A percentile compares a stretch with the other conserved stretches of the same genome.
Evolutionary conservation across 1,284 basidiomycete genomes (phyloP).

Genomic region (Quambalaria eucalypti): DNA sequence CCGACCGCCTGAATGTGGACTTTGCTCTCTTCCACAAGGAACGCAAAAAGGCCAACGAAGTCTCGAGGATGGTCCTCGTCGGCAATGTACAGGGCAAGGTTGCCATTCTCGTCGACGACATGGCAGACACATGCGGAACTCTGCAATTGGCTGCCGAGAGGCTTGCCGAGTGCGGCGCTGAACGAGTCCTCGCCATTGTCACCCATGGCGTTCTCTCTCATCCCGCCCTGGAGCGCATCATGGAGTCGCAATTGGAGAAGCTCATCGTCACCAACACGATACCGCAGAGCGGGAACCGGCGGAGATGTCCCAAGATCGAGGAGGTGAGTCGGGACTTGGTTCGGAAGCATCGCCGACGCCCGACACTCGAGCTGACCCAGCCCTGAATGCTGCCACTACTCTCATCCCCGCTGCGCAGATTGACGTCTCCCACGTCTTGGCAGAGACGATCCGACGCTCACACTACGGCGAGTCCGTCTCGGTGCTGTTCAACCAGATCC

Average conservation of each 20-base stretch:
- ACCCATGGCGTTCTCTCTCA: slow-evolving; percentile 95
- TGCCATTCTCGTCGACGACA: slow-evolving; percentile 98
- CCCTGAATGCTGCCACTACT: too few species aligned
- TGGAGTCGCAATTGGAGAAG: slow-evolving; percentile 62
- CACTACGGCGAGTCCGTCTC: slow-evolving; percentile 47
- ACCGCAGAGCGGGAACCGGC: slow-evolving; percentile 73
- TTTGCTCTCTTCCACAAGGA: slow-evolving; percentile 99
- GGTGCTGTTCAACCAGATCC: slow-evolving; percentile 44
- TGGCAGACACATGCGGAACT: slow-evolving; percentile 98
- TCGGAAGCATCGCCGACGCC: neutral
- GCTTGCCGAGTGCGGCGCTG: slow-evolving; percentile 80
- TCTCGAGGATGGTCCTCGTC: slow-evolving; percentile 96
- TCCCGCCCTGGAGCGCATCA: slow-evolving; percentile 60
- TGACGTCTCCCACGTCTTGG: slow-evolving; percentile 87
- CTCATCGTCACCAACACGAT: slow-evolving; percentile 97
- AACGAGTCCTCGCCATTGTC: slow-evolving; percentile 79
- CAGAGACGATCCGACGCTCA: slow-evolving; percentile 88
- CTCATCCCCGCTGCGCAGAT: too few species aligned
- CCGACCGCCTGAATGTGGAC: slow-evolving; percentile 89
- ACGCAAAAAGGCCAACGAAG: slow-evolving; percentile 97
- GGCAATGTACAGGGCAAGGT: slow-evolving; percentile 86
- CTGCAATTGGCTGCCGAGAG: slow-evolving; percentile 84
- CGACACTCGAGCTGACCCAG: too few species aligned
- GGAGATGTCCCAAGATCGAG: slow-evolving; percentile 74
- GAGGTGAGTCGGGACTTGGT: slow-evolving; percentile 9